Base-by-base conservation (phyloP, 2,329 filamentous ascomycete genomes). In the Arthrobotrys sphaeroides region DNA sequence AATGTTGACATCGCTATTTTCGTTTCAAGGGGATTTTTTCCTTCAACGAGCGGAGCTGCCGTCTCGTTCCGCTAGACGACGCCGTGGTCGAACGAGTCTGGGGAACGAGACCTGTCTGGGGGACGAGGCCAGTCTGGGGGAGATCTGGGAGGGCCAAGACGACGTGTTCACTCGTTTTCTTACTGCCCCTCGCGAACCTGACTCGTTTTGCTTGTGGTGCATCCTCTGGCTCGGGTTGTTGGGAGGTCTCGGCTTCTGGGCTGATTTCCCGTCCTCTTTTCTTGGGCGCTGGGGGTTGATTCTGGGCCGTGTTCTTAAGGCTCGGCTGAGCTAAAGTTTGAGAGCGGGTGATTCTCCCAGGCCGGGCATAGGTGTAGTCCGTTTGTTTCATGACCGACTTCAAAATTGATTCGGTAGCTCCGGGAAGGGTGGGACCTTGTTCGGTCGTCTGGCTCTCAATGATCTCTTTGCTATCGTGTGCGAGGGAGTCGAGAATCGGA, bases 361-460 rank as follows among this genome's bases (percentile, higher is more conserved):
- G 68, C 7, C 24, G 9, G 10, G 28, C 16, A 22, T 72, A 72
- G 5, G 36, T 9, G 22, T 72, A 72, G n/a, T 65, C 24, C 0
- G 67, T 72, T 12, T 28, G 47, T 22, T 64, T 72, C 0, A 72
- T 51, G 26, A 40, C 67, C 22, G 67, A 59, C 26, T 65, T 72
- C 24, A 62, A 40, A 2, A 22, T 3, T n/a, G 12, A 12, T 45
- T 12, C 10, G 1, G 42, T 6, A 24, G 13, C 49, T 10, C 1
- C 5, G 20, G 12, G 42, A 20, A 42, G n/a, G 20, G 24, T 3
- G 24, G 4, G n/a, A 26, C 2, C 49, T n/a, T 40, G 5, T n/a
- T 13, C 12, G 12, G 16, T n/a, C 2, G 12, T 16, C 2, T 5
- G 12, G 36, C 12, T 10, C 24, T n/a, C 43, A 1, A 16, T 49